Percentiles rank a stretch among this genome's conserved stretches.
phyloP scores from a whole-genome alignment of 768 basidiomycete genomes.

The Boletus patriciae region DNA sequence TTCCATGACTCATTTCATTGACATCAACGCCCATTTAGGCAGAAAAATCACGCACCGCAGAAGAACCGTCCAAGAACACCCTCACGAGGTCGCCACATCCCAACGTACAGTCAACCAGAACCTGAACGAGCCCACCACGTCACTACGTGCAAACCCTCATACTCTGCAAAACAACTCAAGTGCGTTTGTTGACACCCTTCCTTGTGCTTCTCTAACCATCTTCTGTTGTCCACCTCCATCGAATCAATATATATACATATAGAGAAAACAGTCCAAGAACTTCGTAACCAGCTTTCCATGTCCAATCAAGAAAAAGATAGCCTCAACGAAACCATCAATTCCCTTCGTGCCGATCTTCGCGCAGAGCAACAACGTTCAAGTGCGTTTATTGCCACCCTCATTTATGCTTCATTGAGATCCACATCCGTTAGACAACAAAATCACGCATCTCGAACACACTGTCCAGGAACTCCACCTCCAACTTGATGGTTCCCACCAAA shows the following conservation, averaged over 20 bases:
- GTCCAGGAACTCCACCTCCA: too few relatives aligned
- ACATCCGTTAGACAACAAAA: too few relatives aligned
- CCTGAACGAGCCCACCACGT: neutral
- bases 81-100: too few relatives aligned
- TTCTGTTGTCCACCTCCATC: too few relatives aligned
- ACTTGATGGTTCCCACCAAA: too few relatives aligned
- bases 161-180: neutral
- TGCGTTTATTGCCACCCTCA: neutral
- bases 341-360: too few relatives aligned
- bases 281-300: neutral
- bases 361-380: neutral
- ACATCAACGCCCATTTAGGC: neutral
- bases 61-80: neutral
- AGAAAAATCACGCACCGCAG: too few relatives aligned
- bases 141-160: neutral
- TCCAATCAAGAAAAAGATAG: neutral
- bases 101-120: neutral
- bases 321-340: too few relatives aligned
- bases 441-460: too few relatives aligned
- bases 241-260: too few relatives aligned
- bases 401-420: neutral
- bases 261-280: neutral
- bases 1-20: neutral
- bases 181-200: neutral
- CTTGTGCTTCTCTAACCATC: neutral